Percentiles rank a stretch among this genome's conserved stretches.
phyloP scores from a whole-genome alignment of 164 flowering plant genomes.

The Brasenia schreberi region DNA sequence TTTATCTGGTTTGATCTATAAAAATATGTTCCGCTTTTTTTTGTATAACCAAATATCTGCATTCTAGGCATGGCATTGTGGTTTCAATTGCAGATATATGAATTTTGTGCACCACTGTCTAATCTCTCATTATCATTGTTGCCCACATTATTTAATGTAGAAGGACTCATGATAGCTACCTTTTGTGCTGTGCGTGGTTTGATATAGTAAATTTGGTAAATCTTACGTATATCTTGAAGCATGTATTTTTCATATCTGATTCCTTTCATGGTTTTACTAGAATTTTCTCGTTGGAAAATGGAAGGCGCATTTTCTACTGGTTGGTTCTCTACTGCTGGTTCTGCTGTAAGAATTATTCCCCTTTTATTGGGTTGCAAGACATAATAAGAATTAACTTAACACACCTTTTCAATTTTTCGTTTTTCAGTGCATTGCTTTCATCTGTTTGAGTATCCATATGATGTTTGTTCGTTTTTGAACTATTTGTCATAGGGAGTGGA shows the following conservation, averaged over 20 bases:
- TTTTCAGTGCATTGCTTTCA: no score
- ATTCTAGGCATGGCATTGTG: no score
- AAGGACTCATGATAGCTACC: neutral
- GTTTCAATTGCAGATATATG: no score
- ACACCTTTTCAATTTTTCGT: no score
- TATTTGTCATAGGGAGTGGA: no score
- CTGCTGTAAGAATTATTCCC: neutral
- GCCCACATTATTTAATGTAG: neutral
- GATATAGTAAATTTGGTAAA: neutral
- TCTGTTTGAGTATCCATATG: no score
- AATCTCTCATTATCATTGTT: neutral
- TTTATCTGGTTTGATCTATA: neutral
- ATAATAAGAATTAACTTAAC: no score
- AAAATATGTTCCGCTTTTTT: no score
- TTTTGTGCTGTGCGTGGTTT: neutral
- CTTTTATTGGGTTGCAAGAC: no score
- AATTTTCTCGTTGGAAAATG: neutral
- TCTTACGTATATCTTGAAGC: neutral
- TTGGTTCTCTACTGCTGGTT: neutral
- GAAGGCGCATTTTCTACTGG: neutral
- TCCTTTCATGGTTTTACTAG: neutral
- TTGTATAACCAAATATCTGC: no score
- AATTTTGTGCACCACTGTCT: neutral
- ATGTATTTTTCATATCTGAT: neutral
- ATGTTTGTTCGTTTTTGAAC: no score